Evolutionary conservation across 2,329 filamentous ascomycete species (phyloP).

Genomic region (Stagonosporopsis vannaccii): DNA sequence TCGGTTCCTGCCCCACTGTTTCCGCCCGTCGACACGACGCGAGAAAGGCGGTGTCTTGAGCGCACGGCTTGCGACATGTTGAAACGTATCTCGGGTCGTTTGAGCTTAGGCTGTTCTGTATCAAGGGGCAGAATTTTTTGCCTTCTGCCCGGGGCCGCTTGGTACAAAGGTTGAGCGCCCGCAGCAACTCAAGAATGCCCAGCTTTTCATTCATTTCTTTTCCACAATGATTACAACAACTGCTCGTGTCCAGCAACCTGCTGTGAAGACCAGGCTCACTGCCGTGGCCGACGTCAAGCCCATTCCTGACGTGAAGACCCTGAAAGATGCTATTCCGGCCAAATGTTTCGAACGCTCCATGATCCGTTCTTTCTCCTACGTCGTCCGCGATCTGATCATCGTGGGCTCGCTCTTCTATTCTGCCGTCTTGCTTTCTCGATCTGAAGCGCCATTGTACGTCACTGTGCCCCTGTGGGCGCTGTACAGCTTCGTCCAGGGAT

Average conservation of each 20-base stretch:
- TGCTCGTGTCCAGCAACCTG: slow-evolving; percentile 23
- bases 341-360: slow-evolving; percentile 37
- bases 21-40: slow-evolving; percentile 13
- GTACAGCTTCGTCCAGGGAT: slow-evolving; percentile 71
- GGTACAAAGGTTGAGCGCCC: slow-evolving; percentile 24
- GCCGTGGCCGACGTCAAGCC: slow-evolving; percentile 27
- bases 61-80: slow-evolving; percentile 25
- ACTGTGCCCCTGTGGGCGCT: slow-evolving; percentile 55
- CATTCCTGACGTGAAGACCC: slow-evolving; percentile 34
- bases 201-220: slow-evolving; percentile 12
- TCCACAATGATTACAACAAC: slow-evolving; percentile 28
- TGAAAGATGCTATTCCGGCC: slow-evolving; percentile 33
- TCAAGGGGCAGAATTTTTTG: slow-evolving; percentile 25
- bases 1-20: slow-evolving; percentile 31
- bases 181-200: slow-evolving; percentile 4
- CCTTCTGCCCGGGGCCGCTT: slow-evolving; percentile 15
- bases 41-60: slow-evolving; percentile 34
- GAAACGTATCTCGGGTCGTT: slow-evolving; percentile 33
- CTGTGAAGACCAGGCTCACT: slow-evolving; percentile 24
- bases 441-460: slow-evolving; percentile 25
- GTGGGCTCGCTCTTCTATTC: slow-evolving; percentile 28
- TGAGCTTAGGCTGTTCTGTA: slow-evolving; percentile 28
- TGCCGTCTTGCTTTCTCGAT: slow-evolving; percentile 19
- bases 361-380: slow-evolving; percentile 31
- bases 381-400: slow-evolving; percentile 33